Evolutionary conservation across 179 eudicot genomes (phyloP).

Genomic region (Corrigiola litoralis): DNA sequence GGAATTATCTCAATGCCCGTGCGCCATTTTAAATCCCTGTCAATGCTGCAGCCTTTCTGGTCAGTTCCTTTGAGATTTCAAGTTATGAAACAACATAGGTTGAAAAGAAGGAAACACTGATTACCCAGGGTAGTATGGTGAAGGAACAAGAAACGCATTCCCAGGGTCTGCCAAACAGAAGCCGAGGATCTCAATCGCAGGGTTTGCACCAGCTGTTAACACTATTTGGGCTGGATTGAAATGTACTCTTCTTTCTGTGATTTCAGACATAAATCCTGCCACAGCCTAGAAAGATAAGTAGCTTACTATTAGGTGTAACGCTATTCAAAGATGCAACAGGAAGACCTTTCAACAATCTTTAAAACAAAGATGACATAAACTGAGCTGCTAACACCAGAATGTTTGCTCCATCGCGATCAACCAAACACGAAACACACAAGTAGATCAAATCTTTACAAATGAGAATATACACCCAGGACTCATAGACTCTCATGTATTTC

Average conservation of each 20-base stretch:
- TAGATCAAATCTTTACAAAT: too few species aligned
- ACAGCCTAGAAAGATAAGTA: constrained; percentile 46
- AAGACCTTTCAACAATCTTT: too few species aligned
- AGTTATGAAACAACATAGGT: neutral
- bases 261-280: constrained; percentile 70
- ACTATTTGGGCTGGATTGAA: constrained; percentile 64
- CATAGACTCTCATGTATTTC: too few species aligned
- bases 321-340: neutral
- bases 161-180: constrained; percentile 89
- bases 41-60: constrained; percentile 42
- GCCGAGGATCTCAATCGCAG: constrained; percentile 79
- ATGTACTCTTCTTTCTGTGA: constrained; percentile 41
- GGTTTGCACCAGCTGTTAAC: constrained; percentile 55
- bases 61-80: neutral
- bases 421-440: too few species aligned
- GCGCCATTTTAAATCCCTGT: constrained; percentile 82
- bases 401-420: too few species aligned
- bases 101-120: neutral
- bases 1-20: constrained; percentile 86
- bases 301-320: constrained; percentile 6
- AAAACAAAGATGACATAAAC: too few species aligned
- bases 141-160: constrained; percentile 90
- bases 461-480: too few species aligned
- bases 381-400: too few species aligned
- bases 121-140: constrained; percentile 89